phyloP scores from a whole-genome alignment of 768 basidiomycete genomes.

The Chiua virens region DNA sequence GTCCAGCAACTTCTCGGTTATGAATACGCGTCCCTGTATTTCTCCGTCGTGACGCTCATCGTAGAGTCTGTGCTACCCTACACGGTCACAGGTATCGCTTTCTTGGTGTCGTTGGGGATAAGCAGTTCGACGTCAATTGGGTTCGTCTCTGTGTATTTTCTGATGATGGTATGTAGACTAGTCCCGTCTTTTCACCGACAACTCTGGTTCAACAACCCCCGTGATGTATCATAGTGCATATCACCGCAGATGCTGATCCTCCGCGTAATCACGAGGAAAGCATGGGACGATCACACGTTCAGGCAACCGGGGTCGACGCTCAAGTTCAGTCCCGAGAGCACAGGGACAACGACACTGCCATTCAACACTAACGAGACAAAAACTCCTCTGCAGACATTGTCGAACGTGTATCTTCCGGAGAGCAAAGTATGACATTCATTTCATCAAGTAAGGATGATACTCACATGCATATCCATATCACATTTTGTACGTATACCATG shows the following conservation, averaged over 20 bases:
- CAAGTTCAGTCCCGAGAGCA: neutral
- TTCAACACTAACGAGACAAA: neutral
- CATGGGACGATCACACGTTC: neutral
- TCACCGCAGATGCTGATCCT: constrained; percentile 15
- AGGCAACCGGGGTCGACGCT: neutral
- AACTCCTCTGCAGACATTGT: neutral
- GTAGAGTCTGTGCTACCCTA: constrained; percentile 15
- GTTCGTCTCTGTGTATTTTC: constrained; percentile 6
- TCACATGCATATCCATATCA: no score
- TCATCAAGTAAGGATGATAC: no score
- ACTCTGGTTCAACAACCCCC: neutral
- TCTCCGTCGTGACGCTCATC: neutral
- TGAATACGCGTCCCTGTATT: neutral
- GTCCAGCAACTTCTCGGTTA: neutral
- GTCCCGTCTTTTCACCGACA: no score
- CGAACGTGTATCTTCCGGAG: neutral
- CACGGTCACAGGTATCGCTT: constrained; percentile 13
- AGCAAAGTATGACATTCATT: neutral
- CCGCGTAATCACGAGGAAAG: constrained; percentile 1
- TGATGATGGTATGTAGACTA: constrained; percentile 6
- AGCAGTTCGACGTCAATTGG: neutral
- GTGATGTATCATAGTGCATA: constrained; percentile 1
- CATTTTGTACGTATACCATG: no score
- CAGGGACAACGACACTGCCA: neutral
- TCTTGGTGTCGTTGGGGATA: constrained; percentile 6